Evolutionary conservation across 1,284 basidiomycete genomes (phyloP).

Genomic region (Bjerkandera adusta): DNA sequence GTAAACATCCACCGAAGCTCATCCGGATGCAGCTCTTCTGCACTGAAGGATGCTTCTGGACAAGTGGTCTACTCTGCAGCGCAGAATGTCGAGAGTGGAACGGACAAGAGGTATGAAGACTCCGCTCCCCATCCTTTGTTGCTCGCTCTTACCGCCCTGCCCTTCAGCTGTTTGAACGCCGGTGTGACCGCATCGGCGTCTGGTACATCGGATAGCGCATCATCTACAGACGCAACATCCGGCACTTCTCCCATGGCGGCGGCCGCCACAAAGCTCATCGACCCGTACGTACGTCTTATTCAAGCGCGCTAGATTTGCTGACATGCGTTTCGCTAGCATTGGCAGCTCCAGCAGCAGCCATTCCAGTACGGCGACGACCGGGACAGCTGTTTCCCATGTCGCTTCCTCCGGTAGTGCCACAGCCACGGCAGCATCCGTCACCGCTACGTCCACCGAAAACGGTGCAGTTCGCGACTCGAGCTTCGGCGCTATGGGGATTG

Average conservation of each 20-base stretch:
- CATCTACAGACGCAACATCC: constrained; percentile 30
- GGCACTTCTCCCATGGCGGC: background rate
- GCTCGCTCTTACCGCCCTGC: background rate
- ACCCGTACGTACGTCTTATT: background rate
- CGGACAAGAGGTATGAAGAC: constrained; percentile 1
- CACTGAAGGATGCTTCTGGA: constrained; percentile 58
- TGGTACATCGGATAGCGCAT: background rate
- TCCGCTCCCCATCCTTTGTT: background rate
- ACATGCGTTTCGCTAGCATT: too few species aligned
- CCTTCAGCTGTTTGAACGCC: constrained; percentile 11
- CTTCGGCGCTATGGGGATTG: constrained; percentile 37
- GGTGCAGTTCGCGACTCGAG: constrained; percentile 15
- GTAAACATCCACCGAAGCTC: constrained; percentile 3
- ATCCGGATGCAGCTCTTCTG: constrained; percentile 39
- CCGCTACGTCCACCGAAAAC: constrained; percentile 19
- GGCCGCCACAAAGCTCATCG: constrained; percentile 12
- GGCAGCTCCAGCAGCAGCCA: too few species aligned
- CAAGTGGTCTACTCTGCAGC: constrained; percentile 10
- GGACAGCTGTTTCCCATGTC: constrained; percentile 17
- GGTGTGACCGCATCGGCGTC: background rate
- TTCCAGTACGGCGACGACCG: background rate
- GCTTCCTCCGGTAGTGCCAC: constrained; percentile 16
- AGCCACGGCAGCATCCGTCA: constrained; percentile 2
- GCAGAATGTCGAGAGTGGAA: constrained; percentile 9
- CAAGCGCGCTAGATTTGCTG: too few species aligned